A percentile compares a stretch with the other conserved stretches of the same genome.
Evolutionary conservation across 2,329 filamentous ascomycete genomes (phyloP).

Genomic region (Neophaeococcomyces mojaviensis): DNA sequence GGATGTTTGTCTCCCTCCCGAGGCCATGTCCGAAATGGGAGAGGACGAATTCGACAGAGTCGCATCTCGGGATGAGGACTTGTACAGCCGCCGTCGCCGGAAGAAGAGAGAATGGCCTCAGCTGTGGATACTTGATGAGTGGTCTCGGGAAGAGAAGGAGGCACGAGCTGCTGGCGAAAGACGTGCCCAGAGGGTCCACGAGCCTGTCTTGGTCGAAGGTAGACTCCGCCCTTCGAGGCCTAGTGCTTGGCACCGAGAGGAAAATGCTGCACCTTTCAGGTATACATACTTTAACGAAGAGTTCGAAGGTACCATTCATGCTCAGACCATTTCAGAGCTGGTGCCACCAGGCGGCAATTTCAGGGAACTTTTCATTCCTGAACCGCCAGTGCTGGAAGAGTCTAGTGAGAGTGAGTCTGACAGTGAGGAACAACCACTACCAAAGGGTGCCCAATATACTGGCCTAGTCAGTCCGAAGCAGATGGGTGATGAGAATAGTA

Average conservation of each 20-base stretch:
- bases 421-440: not conserved
- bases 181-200: slow-evolving; percentile 76
- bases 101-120: slow-evolving; percentile 78
- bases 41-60: slow-evolving; percentile 61
- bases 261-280: slow-evolving; percentile 84
- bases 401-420: slow-evolving; percentile 61
- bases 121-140: slow-evolving; percentile 73
- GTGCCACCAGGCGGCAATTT: slow-evolving; percentile 80
- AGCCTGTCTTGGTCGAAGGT: slow-evolving; percentile 86
- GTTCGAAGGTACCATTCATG: slow-evolving; percentile 91
- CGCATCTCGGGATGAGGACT: slow-evolving; percentile 37
- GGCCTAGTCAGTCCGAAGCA: slow-evolving; percentile 17
- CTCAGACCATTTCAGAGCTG: slow-evolving; percentile 87
- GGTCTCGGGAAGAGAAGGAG: slow-evolving; percentile 85
- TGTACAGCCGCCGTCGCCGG: slow-evolving; percentile 38
- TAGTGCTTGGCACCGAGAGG: slow-evolving; percentile 73
- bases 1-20: slow-evolving; percentile 86
- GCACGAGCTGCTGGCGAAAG: slow-evolving; percentile 72
- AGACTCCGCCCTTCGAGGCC: slow-evolving; percentile 68
- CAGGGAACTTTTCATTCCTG: slow-evolving; percentile 80
- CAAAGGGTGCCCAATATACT: slow-evolving; percentile 3
- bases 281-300: slow-evolving; percentile 99
- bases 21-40: slow-evolving; percentile 69
- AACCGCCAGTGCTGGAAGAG: slow-evolving; percentile 67
- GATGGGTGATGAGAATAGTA: not conserved